Evolutionary conservation across 768 basidiomycete genomes (phyloP).

Genomic region (Coprinellus micaceus): DNA sequence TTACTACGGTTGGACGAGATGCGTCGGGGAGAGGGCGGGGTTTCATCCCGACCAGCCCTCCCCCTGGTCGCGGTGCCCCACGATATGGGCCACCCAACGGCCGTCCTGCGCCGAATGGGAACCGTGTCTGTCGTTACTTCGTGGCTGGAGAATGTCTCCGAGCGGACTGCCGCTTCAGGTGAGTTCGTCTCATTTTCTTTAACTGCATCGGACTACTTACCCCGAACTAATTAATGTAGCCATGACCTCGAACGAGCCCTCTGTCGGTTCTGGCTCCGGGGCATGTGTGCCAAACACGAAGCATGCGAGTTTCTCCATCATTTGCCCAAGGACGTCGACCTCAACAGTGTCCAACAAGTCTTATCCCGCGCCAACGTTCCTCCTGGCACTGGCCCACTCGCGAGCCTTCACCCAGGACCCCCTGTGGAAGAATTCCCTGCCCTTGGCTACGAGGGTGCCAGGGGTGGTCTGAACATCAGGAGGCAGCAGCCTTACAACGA

Average conservation of each 20-base stretch:
- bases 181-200: slow-evolving; percentile 3
- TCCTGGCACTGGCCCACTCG: slow-evolving; percentile 36
- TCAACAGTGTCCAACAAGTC: slow-evolving; percentile 61
- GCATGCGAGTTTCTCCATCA: slow-evolving; percentile 95
- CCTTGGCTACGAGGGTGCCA: slow-evolving; percentile 47
- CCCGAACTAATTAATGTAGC: slow-evolving; percentile 35
- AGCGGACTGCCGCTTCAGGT: slow-evolving; percentile 98
- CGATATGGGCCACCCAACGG: slow-evolving; percentile 44
- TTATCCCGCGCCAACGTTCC: slow-evolving; percentile 65
- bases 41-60: slow-evolving; percentile 26
- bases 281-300: slow-evolving; percentile 95
- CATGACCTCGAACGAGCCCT: slow-evolving; percentile 93
- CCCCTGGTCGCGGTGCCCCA: slow-evolving; percentile 29
- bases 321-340: slow-evolving; percentile 81
- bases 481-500: slow-evolving; percentile 50
- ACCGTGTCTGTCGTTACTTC: slow-evolving; percentile 93
- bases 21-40: slow-evolving; percentile 40
- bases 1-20: slow-evolving; percentile 60
- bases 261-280: slow-evolving; percentile 96
- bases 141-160: slow-evolving; percentile 93
- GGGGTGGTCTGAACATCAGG: slow-evolving; percentile 24
- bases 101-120: slow-evolving; percentile 56
- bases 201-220: neutral
- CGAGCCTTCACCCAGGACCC: slow-evolving; percentile 30
- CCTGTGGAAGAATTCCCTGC: slow-evolving; percentile 72